Percentiles rank a stretch among this genome's conserved stretches.
Evolutionary conservation across 169 alveolate genomes (phyloP).

Genomic region (Plasmodium fragile): DNA sequence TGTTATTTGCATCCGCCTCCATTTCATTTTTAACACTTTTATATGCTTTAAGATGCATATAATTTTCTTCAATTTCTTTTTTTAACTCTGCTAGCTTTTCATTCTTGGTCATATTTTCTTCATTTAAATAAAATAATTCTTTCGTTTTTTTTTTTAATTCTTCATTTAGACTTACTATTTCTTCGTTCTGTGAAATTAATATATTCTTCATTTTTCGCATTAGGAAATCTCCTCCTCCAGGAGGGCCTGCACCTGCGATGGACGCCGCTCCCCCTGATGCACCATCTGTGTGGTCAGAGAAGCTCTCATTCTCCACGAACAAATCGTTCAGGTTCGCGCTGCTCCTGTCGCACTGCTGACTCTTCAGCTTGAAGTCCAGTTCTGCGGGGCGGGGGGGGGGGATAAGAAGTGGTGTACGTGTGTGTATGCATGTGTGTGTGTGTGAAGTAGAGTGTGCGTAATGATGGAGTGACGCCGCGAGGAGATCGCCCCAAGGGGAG

Average conservation of each 20-base stretch:
- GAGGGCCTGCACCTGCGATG: neutral
- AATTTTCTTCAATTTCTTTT: slow-evolving; percentile 51
- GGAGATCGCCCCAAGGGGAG: neutral
- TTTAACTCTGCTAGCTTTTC: slow-evolving; percentile 59
- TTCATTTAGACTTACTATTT: slow-evolving; percentile 40
- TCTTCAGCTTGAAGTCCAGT: slow-evolving; percentile 24
- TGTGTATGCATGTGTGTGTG: too few species aligned
- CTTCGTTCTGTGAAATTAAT: slow-evolving; percentile 57
- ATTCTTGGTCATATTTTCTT: slow-evolving; percentile 46
- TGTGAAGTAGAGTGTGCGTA: too few species aligned
- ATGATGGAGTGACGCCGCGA: neutral
- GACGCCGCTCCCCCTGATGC: neutral
- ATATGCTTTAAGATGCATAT: slow-evolving; percentile 27
- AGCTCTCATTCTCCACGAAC: neutral
- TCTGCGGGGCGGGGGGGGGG: neutral
- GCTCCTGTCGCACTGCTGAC: slow-evolving; percentile 22
- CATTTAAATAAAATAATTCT: slow-evolving; percentile 42
- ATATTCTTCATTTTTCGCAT: slow-evolving; percentile 52
- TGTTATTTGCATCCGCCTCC: slow-evolving; percentile 39
- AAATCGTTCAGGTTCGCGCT: neutral
- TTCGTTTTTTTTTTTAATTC: slow-evolving; percentile 39
- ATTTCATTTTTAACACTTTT: slow-evolving; percentile 30
- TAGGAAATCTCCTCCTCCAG: slow-evolving; percentile 6
- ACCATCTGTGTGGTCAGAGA: slow-evolving; percentile 1
- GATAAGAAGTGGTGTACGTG: neutral